Conservation (phyloP, 139 green algal species). For the Mesotaenium endlicherianum region DNA sequence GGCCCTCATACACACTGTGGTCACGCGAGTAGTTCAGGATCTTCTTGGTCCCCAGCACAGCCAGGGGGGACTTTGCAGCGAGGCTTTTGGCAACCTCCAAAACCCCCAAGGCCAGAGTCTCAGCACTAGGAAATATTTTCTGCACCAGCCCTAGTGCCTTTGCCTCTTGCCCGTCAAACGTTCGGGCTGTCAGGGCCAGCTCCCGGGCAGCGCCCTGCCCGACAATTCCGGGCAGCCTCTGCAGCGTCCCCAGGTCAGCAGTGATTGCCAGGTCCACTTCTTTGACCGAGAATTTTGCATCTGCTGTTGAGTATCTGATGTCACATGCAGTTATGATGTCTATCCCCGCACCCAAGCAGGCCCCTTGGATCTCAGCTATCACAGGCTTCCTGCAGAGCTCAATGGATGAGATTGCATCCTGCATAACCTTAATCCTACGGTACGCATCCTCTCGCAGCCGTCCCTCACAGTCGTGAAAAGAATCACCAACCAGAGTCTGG, state of each 20-base stretch:
- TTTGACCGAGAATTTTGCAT: constrained; percentile 85
- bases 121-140: not conserved
- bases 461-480: not conserved
- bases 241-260: constrained; percentile 86
- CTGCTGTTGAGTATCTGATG: constrained; percentile 67
- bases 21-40: constrained; percentile 57
- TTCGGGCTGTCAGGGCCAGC: constrained; percentile 73
- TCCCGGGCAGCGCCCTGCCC: constrained; percentile 73
- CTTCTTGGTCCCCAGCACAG: constrained; percentile 73
- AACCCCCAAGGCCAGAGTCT: not conserved
- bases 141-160: constrained; percentile 42
- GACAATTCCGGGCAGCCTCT: constrained; percentile 80
- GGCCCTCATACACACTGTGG: constrained; percentile 58
- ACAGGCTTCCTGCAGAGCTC: constrained; percentile 69
- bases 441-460: constrained; percentile 1
- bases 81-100: constrained; percentile 16
- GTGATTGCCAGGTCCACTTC: constrained; percentile 87
- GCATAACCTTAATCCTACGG: constrained; percentile 48
- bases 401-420: constrained; percentile 60
- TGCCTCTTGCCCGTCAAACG: constrained; percentile 46
- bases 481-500: constrained; percentile 3
- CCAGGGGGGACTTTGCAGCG: constrained; percentile 44
- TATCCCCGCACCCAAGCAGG: constrained; percentile 83
- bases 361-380: constrained; percentile 62
- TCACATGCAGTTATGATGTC: constrained; percentile 84